Evolutionary conservation across 768 basidiomycete species (phyloP).

Genomic region (Saitozyma sp.): DNA sequence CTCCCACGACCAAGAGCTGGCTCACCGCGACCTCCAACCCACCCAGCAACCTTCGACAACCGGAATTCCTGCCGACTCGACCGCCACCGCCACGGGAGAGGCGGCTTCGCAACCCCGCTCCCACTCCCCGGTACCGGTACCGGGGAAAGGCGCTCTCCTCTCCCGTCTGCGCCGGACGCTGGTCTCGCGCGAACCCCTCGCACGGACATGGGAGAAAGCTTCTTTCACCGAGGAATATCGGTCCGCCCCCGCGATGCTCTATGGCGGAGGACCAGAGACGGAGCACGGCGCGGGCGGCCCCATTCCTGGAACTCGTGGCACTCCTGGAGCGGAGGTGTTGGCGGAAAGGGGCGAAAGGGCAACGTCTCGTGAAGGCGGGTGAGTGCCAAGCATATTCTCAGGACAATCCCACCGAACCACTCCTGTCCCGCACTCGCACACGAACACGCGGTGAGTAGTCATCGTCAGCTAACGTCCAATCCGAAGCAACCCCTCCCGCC

Average conservation of each 20-base stretch:
- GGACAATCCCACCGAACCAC: not conserved
- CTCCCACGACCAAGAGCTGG: too few relatives aligned
- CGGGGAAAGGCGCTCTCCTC: not conserved
- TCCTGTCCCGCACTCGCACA: not conserved
- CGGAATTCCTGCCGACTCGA: too few relatives aligned
- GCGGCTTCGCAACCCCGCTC: too few relatives aligned
- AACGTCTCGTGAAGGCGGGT: not conserved
- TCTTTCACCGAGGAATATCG: slow-evolving; percentile 10
- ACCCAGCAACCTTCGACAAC: too few relatives aligned
- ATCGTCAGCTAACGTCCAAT: not conserved
- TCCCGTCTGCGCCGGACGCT: slow-evolving; percentile 6
- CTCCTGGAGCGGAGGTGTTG: not conserved
- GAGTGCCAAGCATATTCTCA: too few relatives aligned
- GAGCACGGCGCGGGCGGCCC: not conserved
- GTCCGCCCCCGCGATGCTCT: slow-evolving; percentile 3
- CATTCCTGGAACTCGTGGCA: not conserved
- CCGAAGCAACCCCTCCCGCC: not conserved
- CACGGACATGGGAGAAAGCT: slow-evolving; percentile 14
- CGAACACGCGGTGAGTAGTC: not conserved
- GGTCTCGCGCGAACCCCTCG: slow-evolving; percentile 2
- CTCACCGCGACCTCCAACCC: too few relatives aligned
- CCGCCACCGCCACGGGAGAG: too few relatives aligned
- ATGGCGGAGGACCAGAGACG: not conserved
- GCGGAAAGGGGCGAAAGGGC: not conserved
- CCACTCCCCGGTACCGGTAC: too few relatives aligned